Percentiles rank a stretch among this genome's conserved stretches.
These are phyloP conservation scores for Arctostaphylos glauca DNA, from an alignment of 148 eudicot genomes.

Conservation along the genomic window DNA sequence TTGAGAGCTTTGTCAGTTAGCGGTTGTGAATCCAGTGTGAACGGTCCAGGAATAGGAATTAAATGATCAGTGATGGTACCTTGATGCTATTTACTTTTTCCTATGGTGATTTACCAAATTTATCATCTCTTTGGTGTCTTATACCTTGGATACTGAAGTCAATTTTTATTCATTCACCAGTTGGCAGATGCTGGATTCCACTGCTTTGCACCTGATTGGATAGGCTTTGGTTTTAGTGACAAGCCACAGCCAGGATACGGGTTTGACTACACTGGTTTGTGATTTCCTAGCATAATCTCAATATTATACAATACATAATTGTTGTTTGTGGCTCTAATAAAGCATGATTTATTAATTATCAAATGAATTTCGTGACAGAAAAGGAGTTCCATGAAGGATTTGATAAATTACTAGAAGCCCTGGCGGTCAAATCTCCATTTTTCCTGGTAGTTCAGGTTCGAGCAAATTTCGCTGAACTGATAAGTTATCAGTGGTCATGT, in stretches of 20 bases:
- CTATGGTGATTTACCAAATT: background rate
- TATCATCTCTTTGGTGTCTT: background rate
- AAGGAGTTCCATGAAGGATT: slow-evolving; percentile 88
- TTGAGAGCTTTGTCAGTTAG: background rate
- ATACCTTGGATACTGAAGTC: slow-evolving; percentile 13
- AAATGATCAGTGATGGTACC: background rate
- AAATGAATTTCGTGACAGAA: slow-evolving; percentile 47
- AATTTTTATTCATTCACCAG: slow-evolving; percentile 31
- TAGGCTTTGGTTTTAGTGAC: slow-evolving; percentile 98
- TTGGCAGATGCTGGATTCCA: slow-evolving; percentile 92
- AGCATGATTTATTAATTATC: slow-evolving; percentile 23
- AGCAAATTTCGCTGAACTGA: slow-evolving; percentile 4
- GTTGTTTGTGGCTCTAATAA: background rate
- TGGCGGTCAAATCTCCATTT: slow-evolving; percentile 68
- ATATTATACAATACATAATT: background rate
- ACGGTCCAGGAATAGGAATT: background rate
- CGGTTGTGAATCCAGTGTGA: background rate
- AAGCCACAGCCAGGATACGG: slow-evolving; percentile 93
- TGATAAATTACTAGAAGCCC: slow-evolving; percentile 71
- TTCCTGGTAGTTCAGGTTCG: slow-evolving; percentile 87
- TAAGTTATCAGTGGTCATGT: background rate
- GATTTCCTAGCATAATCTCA: slow-evolving; percentile 4
- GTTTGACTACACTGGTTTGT: slow-evolving; percentile 91
- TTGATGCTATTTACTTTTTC: background rate
- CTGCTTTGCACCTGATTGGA: slow-evolving; percentile 99